Evolutionary conservation across 2,329 filamentous ascomycete genomes (phyloP), one percentile per base, ranked within the genome.

Genomic region (Pestalotiopsis sp.): DNA sequence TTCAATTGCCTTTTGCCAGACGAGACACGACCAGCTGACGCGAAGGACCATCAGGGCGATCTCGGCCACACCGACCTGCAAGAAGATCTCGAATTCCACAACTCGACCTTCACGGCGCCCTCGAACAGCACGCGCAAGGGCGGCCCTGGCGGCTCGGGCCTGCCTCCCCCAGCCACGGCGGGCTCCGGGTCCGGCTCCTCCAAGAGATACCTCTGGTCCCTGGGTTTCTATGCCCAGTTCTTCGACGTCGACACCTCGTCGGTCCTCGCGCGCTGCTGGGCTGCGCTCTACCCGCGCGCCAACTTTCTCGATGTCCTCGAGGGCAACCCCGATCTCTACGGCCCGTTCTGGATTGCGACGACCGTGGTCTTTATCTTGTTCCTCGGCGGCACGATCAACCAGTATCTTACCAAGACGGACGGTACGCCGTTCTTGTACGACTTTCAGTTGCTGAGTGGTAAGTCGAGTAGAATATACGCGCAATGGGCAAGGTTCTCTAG

Each of bases 81-180:
- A 86, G 95, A 98, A 81, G 96, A 98, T 83, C 94, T 99, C 80
- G 96, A 98, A 88, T 99, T 99, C 85, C 96, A 99, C 87, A 93
- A 91, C 78, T 98, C 95, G 73, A 89, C 93, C 84, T 97, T 97
- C 81, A 89, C 91, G 76, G 90, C 90, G 68, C 76, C 86, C 73
- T 77, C 80, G 3, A 57, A 56, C 17, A 81, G 83, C 70, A 83
- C 81, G 72, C 80, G 82, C 45, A 83, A 86, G 66, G 87, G 87
- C 73, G 78, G 83, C 69, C 79, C 80, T 69, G 78, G 74, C 67
- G 77, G 83, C 60, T 80, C 82, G 52, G 82, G 85, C 3, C 83
- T 91, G 2, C 89, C 88, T 0, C 83, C 84, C 1, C 89, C 88
- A 1, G 88, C 78, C 13, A 90, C 89, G 20, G 83, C 88, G 2